These are phyloP conservation scores for Paramecium sexaurelia DNA, from an alignment of 73 alveolate species.

Conservation along the genomic window DNA sequence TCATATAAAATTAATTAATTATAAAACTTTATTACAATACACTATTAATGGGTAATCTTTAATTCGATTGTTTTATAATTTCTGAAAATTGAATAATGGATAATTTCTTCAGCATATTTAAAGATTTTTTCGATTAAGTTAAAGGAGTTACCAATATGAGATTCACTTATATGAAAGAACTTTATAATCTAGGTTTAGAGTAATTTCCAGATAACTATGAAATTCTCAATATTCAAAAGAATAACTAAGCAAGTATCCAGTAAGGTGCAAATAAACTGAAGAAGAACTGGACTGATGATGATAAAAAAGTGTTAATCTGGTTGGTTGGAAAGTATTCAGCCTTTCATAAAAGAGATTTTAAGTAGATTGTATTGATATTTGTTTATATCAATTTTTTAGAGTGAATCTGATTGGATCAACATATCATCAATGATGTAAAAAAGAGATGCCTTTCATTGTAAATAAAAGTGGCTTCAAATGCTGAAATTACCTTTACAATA, in stretches of 20 bases:
- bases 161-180: constrained; percentile 37
- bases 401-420: constrained; percentile 30
- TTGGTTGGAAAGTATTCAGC: constrained; percentile 21
- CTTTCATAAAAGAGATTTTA: background rate
- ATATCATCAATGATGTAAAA: constrained; percentile 32
- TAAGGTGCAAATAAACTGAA: constrained; percentile 22
- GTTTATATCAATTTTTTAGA: background rate
- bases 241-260: constrained; percentile 8
- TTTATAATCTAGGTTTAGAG: constrained; percentile 5
- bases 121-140: background rate
- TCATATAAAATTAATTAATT: background rate
- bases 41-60: background rate
- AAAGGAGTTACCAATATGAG: background rate
- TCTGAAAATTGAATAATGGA: constrained; percentile 5
- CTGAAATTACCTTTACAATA: constrained; percentile 16
- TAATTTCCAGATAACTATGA: constrained; percentile 20
- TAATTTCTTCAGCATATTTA: background rate
- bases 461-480: constrained; percentile 60
- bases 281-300: constrained; percentile 71
- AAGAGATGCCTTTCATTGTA: constrained; percentile 43
- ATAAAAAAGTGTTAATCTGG: constrained; percentile 55
- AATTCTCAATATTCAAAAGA: background rate
- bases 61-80: constrained; percentile 4
- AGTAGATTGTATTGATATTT: background rate
- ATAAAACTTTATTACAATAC: background rate